These are phyloP conservation scores for Phytophthora hybrid DNA, from an alignment of 352 stramenopile species.

Conservation along the genomic window DNA sequence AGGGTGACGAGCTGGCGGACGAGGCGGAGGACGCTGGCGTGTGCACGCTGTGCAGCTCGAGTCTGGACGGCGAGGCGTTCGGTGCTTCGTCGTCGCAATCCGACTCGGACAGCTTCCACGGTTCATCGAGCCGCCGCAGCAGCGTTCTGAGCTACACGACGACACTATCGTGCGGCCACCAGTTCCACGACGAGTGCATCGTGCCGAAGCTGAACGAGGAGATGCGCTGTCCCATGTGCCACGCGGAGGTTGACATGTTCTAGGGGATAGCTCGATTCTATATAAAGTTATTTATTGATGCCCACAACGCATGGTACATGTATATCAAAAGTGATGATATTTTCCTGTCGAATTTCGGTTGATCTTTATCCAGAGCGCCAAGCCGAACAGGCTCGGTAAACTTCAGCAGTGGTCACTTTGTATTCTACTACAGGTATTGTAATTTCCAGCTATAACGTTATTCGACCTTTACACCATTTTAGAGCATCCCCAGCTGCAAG, in stretches of 20 bases:
- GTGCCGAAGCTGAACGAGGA: constrained; percentile 57
- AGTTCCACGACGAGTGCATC: constrained; percentile 74
- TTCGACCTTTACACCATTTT: too few species aligned
- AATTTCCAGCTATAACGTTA: too few species aligned
- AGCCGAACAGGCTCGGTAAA: too few species aligned
- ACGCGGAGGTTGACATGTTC: constrained; percentile 26
- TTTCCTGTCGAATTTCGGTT: neutral
- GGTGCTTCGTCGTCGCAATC: constrained; percentile 1
- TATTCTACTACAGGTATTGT: too few species aligned
- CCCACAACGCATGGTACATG: neutral
- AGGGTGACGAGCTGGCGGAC: constrained; percentile 26
- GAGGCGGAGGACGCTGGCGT: constrained; percentile 20
- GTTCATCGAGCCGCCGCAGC: constrained; percentile 21
- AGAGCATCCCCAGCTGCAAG: too few species aligned
- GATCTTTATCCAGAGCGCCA: too few species aligned
- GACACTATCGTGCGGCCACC: constrained; percentile 55
- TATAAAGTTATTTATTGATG: constrained; percentile 12
- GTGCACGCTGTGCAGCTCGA: constrained; percentile 29
- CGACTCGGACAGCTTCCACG: constrained; percentile 10
- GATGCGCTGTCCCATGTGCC: constrained; percentile 54
- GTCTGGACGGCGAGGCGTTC: constrained; percentile 25
- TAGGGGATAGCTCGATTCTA: constrained; percentile 1
- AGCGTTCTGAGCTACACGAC: constrained; percentile 46
- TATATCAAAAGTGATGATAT: neutral
- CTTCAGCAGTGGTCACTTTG: too few species aligned